Percentiles rank a stretch among this genome's conserved stretches.
Conservation (phyloP, 2,329 filamentous ascomycete genomes). For the Chaetomiaceae sp. region DNA sequence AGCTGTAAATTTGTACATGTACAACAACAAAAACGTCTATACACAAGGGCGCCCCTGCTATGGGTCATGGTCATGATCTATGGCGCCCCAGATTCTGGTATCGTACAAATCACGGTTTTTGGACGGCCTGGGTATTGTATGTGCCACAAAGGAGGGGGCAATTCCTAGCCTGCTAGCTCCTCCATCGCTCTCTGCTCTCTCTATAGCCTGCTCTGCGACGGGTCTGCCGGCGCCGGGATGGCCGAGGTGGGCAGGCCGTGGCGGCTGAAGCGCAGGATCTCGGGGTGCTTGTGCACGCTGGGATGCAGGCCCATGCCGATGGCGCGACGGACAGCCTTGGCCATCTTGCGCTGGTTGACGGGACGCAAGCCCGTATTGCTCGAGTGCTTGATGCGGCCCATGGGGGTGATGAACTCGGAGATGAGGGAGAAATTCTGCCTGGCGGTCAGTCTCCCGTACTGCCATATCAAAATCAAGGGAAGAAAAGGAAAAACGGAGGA, state of each 20-base stretch:
- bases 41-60: not conserved
- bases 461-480: not conserved
- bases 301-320: conserved; percentile 91
- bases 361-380: conserved; percentile 73
- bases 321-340: conserved; percentile 84
- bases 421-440: conserved; percentile 85
- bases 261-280: conserved; percentile 52
- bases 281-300: conserved; percentile 83
- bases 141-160: no score
- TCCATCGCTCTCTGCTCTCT: no score
- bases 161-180: not conserved
- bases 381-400: conserved; percentile 80
- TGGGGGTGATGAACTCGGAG: conserved; percentile 78
- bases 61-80: not conserved
- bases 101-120: not conserved
- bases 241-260: not conserved
- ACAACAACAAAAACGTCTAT: conserved; percentile 9
- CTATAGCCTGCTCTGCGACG: not conserved
- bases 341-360: conserved; percentile 87
- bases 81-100: no score
- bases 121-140: not conserved
- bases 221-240: not conserved
- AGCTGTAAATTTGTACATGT: conserved; percentile 16
- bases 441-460: not conserved
- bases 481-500: not conserved